Base-by-base conservation (phyloP, 176 grass and related monocot genomes). In the Triticum dicoccoides region DNA sequence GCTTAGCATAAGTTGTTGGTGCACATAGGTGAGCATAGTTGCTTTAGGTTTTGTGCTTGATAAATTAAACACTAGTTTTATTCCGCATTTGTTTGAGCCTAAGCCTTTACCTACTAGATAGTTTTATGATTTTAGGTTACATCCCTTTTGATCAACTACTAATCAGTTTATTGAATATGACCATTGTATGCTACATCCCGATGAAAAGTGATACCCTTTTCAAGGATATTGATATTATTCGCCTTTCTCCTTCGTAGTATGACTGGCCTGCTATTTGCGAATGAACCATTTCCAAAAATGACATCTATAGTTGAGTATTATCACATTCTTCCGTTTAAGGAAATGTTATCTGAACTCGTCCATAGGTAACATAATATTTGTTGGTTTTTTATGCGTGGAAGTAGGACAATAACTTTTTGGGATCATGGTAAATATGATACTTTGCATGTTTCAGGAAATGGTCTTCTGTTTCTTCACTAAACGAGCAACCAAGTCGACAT, bases 311-410 rank as follows among this genome's bases (percentile, higher is more conserved):
- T 89, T 82, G 87, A 89, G 1, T 84, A 52, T 47, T 94, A 91
- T 47, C 87, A 88, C 61, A 47, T 94, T 63, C 86, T 92, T 52
- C 90, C 93, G 13, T 95, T 92, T 78, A 81, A 78, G 64, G 52
- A 88, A 13, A 58, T 90, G 66, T 42, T 42, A 9, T 42, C 39
- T 10, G 8, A 9, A 3, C 39, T 10, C 9, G 2, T 42, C 39
- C 39, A 42, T 9, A 42, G 2, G 39, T 42, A 42, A 10, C 9
- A 86, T 66, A 56, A 39, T 3, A 32, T 65, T 76, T 65, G 39
- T 61, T 75, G 11, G 9, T 9, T 79, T 8, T 79, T 61, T 41
- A 65, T 73, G 39, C 17, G 4, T 39, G 12, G 62, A 58, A 62
- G 32, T 51, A 65, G 30, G 39, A 21, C 56, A 66, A 12, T 82